Conservation (phyloP, 2,329 filamentous ascomycete species). For the Curvularia eragrostidis region DNA sequence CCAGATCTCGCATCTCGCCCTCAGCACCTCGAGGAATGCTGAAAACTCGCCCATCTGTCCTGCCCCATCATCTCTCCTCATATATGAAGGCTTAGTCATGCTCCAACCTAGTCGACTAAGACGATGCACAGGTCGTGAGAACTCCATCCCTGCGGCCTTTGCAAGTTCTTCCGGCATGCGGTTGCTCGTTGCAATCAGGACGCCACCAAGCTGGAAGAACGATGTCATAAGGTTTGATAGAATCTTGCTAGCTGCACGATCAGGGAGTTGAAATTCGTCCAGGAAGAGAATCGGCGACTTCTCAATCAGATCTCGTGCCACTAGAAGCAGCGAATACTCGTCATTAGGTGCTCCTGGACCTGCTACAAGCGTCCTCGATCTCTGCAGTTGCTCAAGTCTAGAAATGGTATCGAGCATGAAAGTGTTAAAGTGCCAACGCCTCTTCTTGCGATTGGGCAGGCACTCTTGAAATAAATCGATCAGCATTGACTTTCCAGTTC, state of each 20-base stretch:
- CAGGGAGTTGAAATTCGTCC: conserved; percentile 84
- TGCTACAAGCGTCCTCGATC: conserved; percentile 36
- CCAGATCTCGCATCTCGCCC: conserved; percentile 81
- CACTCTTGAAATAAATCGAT: conserved; percentile 81
- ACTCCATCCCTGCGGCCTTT: conserved; percentile 75
- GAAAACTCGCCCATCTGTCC: conserved; percentile 72
- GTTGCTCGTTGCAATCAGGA: conserved; percentile 81
- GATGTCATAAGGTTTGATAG: conserved; percentile 78
- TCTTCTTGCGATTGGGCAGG: conserved; percentile 74
- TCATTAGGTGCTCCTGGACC: conserved; percentile 43
- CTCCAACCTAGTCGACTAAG: conserved; percentile 44
- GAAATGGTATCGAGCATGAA: conserved; percentile 83
- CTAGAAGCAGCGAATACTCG: conserved; percentile 74
- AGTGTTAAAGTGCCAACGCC: conserved; percentile 82
- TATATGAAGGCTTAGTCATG: conserved; percentile 59
- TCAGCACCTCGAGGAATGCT: conserved; percentile 75
- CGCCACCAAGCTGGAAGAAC: conserved; percentile 83
- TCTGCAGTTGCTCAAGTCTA: conserved; percentile 70
- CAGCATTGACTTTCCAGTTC: conserved; percentile 86
- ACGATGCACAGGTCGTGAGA: conserved; percentile 61
- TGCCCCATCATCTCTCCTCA: conserved; percentile 45
- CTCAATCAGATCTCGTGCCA: conserved; percentile 77
- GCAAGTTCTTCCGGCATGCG: conserved; percentile 82
- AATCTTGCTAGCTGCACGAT: conserved; percentile 78
- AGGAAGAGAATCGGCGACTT: conserved; percentile 78